Conservation (phyloP, 371 early-diverging fungal species). For the Mucor indicus region DNA sequence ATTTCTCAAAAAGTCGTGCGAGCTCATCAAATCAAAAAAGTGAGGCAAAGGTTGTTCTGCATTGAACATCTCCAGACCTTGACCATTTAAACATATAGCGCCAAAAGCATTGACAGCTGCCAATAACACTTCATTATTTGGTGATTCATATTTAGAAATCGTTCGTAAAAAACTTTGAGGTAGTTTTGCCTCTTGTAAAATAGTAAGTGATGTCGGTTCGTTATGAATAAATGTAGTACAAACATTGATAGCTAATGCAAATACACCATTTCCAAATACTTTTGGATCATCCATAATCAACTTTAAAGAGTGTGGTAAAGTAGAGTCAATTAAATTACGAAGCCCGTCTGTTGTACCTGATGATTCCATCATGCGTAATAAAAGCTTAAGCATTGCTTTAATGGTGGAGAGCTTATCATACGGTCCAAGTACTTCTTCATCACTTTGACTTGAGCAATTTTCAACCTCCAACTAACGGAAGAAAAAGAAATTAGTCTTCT, state of each 20-base stretch:
- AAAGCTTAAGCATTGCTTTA: conserved; percentile 87
- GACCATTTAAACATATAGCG: conserved; percentile 88
- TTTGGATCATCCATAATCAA: conserved; percentile 68
- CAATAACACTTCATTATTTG: conserved; percentile 73
- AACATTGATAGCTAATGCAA: conserved; percentile 82
- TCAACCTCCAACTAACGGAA: conserved; percentile 11
- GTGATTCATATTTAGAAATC: conserved; percentile 58
- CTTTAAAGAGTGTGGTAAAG: conserved; percentile 76
- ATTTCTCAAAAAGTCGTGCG: conserved; percentile 69
- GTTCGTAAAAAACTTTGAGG: conserved; percentile 82
- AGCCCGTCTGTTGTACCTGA: conserved; percentile 86
- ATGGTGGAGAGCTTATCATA: conserved; percentile 64
- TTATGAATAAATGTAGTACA: conserved; percentile 96
- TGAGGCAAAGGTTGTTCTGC: conserved; percentile 67
- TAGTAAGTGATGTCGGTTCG: conserved; percentile 89
- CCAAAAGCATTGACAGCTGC: conserved; percentile 93
- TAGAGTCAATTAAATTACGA: conserved; percentile 90
- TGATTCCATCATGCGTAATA: conserved; percentile 91
- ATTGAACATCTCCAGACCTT: conserved; percentile 82
- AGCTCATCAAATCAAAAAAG: conserved; percentile 77
- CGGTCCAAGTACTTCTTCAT: conserved; percentile 24
- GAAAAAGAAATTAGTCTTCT: conserved; percentile 34
- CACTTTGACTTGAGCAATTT: neutral
- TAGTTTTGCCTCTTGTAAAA: conserved; percentile 87
- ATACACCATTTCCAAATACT: conserved; percentile 74